These are phyloP conservation scores for Penicillium daleae DNA, from an alignment of 495 filamentous ascomycete genomes.

Conservation along the genomic window DNA sequence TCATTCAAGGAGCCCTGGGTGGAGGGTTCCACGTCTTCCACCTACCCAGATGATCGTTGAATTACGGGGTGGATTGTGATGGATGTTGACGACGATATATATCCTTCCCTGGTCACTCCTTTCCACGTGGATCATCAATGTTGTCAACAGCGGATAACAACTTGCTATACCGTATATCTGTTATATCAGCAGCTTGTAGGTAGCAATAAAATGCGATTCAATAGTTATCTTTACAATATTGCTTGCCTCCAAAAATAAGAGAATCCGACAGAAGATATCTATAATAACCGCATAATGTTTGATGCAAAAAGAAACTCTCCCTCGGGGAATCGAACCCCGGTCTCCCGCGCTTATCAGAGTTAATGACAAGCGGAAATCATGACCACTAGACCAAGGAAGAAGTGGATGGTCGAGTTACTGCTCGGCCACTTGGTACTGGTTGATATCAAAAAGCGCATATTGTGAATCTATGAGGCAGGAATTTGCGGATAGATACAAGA, in stretches of 20 bases:
- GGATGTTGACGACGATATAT: conserved; percentile 11
- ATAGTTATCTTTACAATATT: conserved; percentile 50
- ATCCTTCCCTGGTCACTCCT: conserved; percentile 18
- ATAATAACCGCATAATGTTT: too few relatives aligned
- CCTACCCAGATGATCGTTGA: too few relatives aligned
- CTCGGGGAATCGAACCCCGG: conserved; percentile 59
- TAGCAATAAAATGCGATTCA: neutral
- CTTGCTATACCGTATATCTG: neutral
- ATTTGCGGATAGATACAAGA: too few relatives aligned
- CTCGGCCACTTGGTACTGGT: conserved; percentile 34
- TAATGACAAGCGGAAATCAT: conserved; percentile 61
- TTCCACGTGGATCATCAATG: neutral
- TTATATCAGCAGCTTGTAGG: neutral
- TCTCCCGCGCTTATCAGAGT: conserved; percentile 51
- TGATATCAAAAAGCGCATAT: neutral
- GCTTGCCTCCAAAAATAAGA: too few relatives aligned
- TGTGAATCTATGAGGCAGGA: neutral
- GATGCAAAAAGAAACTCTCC: conserved; percentile 41
- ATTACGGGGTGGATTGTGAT: neutral
- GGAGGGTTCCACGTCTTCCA: too few relatives aligned
- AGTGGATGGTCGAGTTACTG: conserved; percentile 30
- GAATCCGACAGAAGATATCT: too few relatives aligned
- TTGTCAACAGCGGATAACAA: neutral
- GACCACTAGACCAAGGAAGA: conserved; percentile 54
- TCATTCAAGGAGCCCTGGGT: neutral